phyloP scores from a whole-genome alignment of 768 basidiomycete genomes.

The Naganishia randhawae region DNA sequence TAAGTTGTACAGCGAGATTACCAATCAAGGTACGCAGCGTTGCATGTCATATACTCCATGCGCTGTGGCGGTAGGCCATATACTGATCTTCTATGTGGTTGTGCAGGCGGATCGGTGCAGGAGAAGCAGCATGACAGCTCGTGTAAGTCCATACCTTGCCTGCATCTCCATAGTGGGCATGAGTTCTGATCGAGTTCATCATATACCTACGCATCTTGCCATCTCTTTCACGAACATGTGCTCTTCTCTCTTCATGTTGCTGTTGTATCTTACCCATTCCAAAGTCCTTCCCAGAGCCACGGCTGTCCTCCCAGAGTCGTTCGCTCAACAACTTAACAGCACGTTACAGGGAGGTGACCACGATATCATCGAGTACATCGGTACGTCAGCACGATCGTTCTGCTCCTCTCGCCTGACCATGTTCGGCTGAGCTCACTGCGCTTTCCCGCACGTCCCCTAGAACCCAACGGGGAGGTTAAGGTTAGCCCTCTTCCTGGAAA shows the following conservation, averaged over 20 bases:
- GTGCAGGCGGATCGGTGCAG: neutral
- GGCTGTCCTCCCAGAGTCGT: constrained; percentile 18
- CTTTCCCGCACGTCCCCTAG: too few relatives aligned
- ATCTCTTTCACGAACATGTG: neutral
- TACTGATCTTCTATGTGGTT: neutral
- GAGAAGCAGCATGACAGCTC: neutral
- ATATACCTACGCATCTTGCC: too few relatives aligned
- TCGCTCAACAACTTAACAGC: constrained; percentile 8
- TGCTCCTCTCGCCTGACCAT: neutral
- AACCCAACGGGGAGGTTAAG: constrained; percentile 19
- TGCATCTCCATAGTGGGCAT: neutral
- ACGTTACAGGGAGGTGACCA: constrained; percentile 10
- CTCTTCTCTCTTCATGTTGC: too few relatives aligned
- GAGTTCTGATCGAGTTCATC: neutral
- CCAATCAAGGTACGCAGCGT: neutral
- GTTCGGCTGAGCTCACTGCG: too few relatives aligned
- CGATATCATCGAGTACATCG: constrained; percentile 28
- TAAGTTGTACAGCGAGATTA: constrained; percentile 19
- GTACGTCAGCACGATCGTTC: constrained; percentile 1
- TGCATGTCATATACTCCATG: neutral
- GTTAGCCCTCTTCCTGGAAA: constrained; percentile 22
- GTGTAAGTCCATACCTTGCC: neutral
- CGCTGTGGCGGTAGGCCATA: neutral
- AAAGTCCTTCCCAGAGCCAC: constrained; percentile 24
- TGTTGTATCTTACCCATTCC: neutral